Base-by-base conservation (phyloP, 768 basidiomycete species). In the Candolleomyces aberdarensis region DNA sequence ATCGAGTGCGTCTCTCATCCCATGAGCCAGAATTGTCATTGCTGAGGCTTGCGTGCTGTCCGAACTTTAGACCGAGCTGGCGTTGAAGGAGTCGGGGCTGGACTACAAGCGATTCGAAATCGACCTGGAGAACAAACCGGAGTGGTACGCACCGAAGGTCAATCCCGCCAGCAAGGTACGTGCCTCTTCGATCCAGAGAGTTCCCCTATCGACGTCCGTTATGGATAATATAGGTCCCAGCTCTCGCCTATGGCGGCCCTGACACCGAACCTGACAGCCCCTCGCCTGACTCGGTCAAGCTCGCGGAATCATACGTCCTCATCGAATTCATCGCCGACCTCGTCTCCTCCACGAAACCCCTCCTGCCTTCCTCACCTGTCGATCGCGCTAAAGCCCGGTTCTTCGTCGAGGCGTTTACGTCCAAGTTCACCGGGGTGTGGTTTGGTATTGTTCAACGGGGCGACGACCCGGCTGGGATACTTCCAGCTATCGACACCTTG, bases 251-350 rank as follows among this genome's bases (percentile, higher is more conserved):
- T 64, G 87, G 86, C 40, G 87, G 86, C 1, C 85, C 87, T 5
- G 73, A 77, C 14, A 81, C 82, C 19, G 65, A 82, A 22, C 78
- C 84, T 0, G 81, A 84, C 61, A 66, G 76, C 3, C 87, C 89
- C 0, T 86, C 86, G 2, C 79, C 82, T 0, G 83, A 84, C 40
- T 85, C 85, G 9, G 65, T 72, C 31, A 89, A 88, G 68, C 66
- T 89, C 65, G 77, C 84, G 8, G 88, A 90, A 67, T 88, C 86
- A 4, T 81, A 84, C 50, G 75, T 88, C 41, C 82, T 89, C 59
- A 74, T 88, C 57, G 86, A 90, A 68, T 85, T 89, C 72, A 69
- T 89, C 59, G 84, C 84, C 10, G 87, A 88, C 68, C 72, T 87
- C 57, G 82, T 76, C 69, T 80, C 81, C 1, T 75, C 80, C 39